Evolutionary conservation across 2,329 filamentous ascomycete species (phyloP), one percentile per base, ranked within the genome.

Genomic region (Beauveria sp.): DNA sequence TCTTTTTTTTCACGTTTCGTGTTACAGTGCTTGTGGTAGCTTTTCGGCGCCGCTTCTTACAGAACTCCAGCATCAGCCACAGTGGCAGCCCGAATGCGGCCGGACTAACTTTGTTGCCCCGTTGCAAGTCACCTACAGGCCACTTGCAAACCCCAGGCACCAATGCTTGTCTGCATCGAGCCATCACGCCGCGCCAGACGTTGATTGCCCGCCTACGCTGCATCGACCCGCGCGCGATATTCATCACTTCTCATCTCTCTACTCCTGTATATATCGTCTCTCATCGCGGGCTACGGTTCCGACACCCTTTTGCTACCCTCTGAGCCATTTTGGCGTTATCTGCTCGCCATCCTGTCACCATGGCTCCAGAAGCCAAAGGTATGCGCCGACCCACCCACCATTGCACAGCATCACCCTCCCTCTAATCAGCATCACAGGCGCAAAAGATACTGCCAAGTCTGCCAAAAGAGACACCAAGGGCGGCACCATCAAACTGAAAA

Each of bases 401-500:
- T 24, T 14, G 24, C 26, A 31, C 26, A n/a, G 7, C 42, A 49
- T 43, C 22, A 40, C 45, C 24, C 31, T 18, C 24, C 18, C n/a
- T 22, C 52, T 56, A 48, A 57, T 34, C n/a, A 38, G 24, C 14
- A 51, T 43, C 72, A 24, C 69, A 75, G 82, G 80, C 64, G 83
- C 83, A 86, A 67, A 79, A 79, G 64, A 86, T 83, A 28, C 86
- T 85, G 71, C 38, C 38, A 87, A 86, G 72, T 84, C 86, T 66
- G 80, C 83, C 61, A 86, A 84, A 68, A 83, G 82, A 65, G 75
- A 77, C 61, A 65, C 69, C 56, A 81, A 81, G 66, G 79, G 77
- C 50, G 82, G 80, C 43, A 73, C 75, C 6, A 80, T 88, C 60
- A 88, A 87, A 68, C 71, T 90, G 24, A 90, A 86, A 74, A 88